Evolutionary conservation across 1,139 yeast genomes (phyloP).

Genomic region (Geotrichum cucujoidarum): DNA sequence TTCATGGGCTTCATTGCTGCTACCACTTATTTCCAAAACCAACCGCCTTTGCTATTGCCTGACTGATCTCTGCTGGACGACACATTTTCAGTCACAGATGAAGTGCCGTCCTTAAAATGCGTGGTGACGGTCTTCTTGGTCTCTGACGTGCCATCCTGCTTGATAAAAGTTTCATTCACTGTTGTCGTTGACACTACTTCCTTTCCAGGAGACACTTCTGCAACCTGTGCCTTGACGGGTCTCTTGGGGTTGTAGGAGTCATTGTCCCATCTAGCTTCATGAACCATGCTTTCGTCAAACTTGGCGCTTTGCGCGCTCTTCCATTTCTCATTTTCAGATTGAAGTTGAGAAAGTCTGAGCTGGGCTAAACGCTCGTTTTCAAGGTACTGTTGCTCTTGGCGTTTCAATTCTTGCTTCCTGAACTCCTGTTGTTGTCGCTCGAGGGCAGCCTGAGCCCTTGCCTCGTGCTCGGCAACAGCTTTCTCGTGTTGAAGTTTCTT

Average conservation of each 20-base stretch:
- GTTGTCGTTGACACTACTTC: constrained; percentile 2
- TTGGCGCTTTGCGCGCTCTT: background rate
- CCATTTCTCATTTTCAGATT: background rate
- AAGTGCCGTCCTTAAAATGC: constrained; percentile 63
- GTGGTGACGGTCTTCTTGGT: constrained; percentile 50
- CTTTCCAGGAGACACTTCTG: background rate
- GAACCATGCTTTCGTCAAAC: background rate
- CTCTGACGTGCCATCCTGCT: constrained; percentile 51
- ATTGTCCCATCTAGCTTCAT: background rate
- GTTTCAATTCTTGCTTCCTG: background rate
- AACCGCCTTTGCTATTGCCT: constrained; percentile 23
- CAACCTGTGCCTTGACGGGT: background rate
- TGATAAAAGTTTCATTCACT: constrained; percentile 5
- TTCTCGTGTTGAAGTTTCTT: background rate
- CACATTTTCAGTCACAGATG: constrained; percentile 34
- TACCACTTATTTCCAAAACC: constrained; percentile 31
- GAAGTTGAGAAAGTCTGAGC: background rate
- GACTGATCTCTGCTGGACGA: background rate
- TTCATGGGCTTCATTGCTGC: background rate
- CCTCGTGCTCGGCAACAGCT: background rate
- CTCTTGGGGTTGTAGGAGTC: background rate
- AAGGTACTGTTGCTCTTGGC: background rate
- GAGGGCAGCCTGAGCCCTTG: background rate
- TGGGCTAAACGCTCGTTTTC: background rate
- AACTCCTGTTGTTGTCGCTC: background rate